Base-by-base conservation (phyloP, 495 filamentous ascomycete genomes). In the Evernia prunastri region DNA sequence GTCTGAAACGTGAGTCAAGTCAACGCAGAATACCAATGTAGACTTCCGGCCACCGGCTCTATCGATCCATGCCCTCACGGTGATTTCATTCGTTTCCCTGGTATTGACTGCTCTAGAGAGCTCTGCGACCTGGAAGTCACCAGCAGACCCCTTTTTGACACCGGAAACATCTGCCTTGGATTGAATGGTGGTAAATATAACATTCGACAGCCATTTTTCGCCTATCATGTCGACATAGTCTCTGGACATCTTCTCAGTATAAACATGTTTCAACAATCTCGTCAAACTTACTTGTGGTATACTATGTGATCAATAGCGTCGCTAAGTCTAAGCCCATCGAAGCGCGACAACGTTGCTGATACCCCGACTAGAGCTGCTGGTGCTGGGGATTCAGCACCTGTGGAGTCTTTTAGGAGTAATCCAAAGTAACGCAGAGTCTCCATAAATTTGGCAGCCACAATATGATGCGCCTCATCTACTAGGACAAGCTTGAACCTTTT, bases 401-500 rank as follows among this genome's bases (percentile, higher is more conserved):
- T 42, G 27, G 61, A 63, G 75, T 81, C 73, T 51, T 81, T 72
- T 42, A 80, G 6, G 27, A 33, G 72, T 47, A 97, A 80, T 0
- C 86, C 84, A 72, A 98, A 91, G 74, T 99, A 82, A 3, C 79
- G 75, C 61, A 99, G 74, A 3, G 83, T 81, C 36, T 77, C 80
- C 64, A 93, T 77, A 71, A 97, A 99, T 40, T 83, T 82, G 11
- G 82, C 78, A 8, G 93, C 89, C 39, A 96, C 92, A 58, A 97
- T 96, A 75, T 97, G 94, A 75, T 99, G 94, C n/a, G 91, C 93
- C 72, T 99, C 94, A 69, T 99, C 94, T 10, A 99, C 93, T 18
- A 99, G 80, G 4, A 99, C 75, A 0, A 99, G 83, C 72, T 99
- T 99, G 79, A 93, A 97, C 27, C 75, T 74, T 3, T 64, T 73